Percentiles rank a stretch among this genome's conserved stretches.
phyloP scores from a whole-genome alignment of 192 early-diverging fungal species.

The Chytriomyces sp. region DNA sequence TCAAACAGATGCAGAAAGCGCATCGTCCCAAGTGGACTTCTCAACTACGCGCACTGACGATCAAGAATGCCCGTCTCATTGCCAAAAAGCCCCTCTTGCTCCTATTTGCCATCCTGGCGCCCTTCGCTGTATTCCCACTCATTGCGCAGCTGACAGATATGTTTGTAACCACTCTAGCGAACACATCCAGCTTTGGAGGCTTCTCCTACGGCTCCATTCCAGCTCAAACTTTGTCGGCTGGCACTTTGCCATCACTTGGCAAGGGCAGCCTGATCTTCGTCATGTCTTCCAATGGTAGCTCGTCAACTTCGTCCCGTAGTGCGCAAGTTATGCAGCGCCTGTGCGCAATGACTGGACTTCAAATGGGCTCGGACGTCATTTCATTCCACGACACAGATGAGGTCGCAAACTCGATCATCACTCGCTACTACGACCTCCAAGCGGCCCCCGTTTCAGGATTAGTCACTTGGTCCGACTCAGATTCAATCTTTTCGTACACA shows the following conservation, averaged over 20 bases:
- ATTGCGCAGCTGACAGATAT: slow-evolving; percentile 9
- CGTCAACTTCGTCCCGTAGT: neutral
- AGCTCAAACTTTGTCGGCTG: neutral
- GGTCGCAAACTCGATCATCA: neutral
- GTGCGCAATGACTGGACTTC: slow-evolving; percentile 10
- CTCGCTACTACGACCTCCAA: neutral
- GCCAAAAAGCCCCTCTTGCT: slow-evolving; percentile 26
- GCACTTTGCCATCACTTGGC: neutral
- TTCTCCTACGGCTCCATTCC: neutral
- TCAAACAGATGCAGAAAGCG: neutral
- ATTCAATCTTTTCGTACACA: neutral
- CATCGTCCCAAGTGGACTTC: neutral
- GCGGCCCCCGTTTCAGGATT: neutral
- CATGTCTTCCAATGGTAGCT: neutral
- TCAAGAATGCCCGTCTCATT: slow-evolving; percentile 14
- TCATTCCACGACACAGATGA: neutral
- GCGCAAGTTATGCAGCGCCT: neutral
- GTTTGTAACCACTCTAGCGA: neutral
- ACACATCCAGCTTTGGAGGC: neutral
- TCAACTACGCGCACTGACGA: slow-evolving; percentile 9
- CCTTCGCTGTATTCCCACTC: slow-evolving; percentile 5
- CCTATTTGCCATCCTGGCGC: neutral
- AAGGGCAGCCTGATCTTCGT: neutral
- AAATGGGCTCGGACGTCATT: slow-evolving; percentile 5
- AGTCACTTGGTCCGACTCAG: slow-evolving; percentile 4